A percentile compares a stretch with the other conserved stretches of the same genome.
These are phyloP conservation scores for Lactarius deliciosus DNA, from an alignment of 768 basidiomycete genomes.

Conservation along the genomic window DNA sequence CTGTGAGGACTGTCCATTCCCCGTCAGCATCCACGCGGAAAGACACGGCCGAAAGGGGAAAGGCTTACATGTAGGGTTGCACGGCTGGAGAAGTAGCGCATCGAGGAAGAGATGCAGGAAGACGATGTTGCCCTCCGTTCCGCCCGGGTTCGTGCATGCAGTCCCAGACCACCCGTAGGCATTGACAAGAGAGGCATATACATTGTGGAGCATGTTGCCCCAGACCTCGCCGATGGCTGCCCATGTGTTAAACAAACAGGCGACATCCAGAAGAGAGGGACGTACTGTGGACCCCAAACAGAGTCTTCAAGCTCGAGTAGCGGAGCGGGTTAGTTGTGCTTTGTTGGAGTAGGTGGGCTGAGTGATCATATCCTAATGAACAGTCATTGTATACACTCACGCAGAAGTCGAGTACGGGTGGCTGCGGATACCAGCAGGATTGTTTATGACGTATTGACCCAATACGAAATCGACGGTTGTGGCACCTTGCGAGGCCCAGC, in stretches of 20 bases:
- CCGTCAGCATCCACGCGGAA: neutral
- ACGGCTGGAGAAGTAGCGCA: slow-evolving; percentile 47
- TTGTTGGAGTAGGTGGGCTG: slow-evolving; percentile 1
- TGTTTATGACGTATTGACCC: slow-evolving; percentile 57
- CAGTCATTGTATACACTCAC: slow-evolving; percentile 38
- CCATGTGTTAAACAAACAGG: slow-evolving; percentile 4
- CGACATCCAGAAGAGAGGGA: neutral
- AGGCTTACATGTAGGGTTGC: slow-evolving; percentile 49
- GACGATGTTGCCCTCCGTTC: slow-evolving; percentile 49
- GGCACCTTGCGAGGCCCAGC: slow-evolving; percentile 42
- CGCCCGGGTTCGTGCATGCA: slow-evolving; percentile 44
- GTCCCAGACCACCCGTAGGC: slow-evolving; percentile 35
- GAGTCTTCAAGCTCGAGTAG: slow-evolving; percentile 41
- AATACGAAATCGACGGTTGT: slow-evolving; percentile 39
- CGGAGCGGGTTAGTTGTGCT: slow-evolving; percentile 43
- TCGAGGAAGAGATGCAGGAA: slow-evolving; percentile 54
- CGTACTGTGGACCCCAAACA: slow-evolving; percentile 50
- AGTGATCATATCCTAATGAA: slow-evolving; percentile 23
- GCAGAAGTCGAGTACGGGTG: slow-evolving; percentile 58
- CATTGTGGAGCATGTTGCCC: slow-evolving; percentile 46
- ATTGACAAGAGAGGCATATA: slow-evolving; percentile 36
- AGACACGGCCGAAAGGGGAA: neutral
- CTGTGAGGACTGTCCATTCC: slow-evolving; percentile 40
- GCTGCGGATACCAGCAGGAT: slow-evolving; percentile 51
- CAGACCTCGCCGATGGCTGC: slow-evolving; percentile 58